Evolutionary conservation across 495 filamentous ascomycete genomes (phyloP).

Genomic region (Lasiosphaeria hispida): DNA sequence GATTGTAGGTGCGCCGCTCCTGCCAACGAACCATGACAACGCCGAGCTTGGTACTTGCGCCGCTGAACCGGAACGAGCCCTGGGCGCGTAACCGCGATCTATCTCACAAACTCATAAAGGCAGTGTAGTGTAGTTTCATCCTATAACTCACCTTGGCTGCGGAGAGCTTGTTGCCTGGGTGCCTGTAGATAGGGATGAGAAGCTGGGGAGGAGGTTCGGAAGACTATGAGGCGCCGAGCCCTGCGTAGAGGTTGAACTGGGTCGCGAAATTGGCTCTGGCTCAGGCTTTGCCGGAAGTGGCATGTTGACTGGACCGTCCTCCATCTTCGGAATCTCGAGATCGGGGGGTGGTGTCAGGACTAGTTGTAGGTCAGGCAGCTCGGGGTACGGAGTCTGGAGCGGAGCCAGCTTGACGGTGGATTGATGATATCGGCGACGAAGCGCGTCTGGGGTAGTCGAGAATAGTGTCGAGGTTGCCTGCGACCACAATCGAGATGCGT

Average conservation of each 20-base stretch:
- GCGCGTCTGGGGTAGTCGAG: not conserved
- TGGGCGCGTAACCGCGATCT: not conserved
- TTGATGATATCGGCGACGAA: not conserved
- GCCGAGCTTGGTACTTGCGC: too few relatives aligned
- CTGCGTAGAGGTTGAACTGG: slow-evolving; percentile 46
- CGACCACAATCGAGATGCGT: too few relatives aligned
- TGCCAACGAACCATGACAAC: too few relatives aligned
- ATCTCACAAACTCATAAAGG: not conserved
- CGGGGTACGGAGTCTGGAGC: slow-evolving; percentile 36
- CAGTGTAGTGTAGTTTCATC: not conserved
- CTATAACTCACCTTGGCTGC: slow-evolving; percentile 59
- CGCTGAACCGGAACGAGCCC: not conserved
- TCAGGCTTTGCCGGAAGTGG: slow-evolving; percentile 40
- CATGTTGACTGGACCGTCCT: slow-evolving; percentile 39
- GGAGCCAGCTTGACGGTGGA: slow-evolving; percentile 31
- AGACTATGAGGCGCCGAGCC: slow-evolving; percentile 34
- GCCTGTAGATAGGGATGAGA: slow-evolving; percentile 62
- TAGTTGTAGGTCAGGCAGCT: slow-evolving; percentile 13
- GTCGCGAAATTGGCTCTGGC: slow-evolving; percentile 48
- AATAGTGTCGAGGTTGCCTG: too few relatives aligned
- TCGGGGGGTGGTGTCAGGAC: slow-evolving; percentile 31
- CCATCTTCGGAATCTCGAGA: slow-evolving; percentile 35
- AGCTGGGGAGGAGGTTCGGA: slow-evolving; percentile 53
- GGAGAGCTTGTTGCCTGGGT: slow-evolving; percentile 58
- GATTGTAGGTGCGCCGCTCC: too few relatives aligned